These are phyloP conservation scores for Ceratobasidium sp. DNA, from an alignment of 1,284 basidiomycete species.

Conservation along the genomic window DNA sequence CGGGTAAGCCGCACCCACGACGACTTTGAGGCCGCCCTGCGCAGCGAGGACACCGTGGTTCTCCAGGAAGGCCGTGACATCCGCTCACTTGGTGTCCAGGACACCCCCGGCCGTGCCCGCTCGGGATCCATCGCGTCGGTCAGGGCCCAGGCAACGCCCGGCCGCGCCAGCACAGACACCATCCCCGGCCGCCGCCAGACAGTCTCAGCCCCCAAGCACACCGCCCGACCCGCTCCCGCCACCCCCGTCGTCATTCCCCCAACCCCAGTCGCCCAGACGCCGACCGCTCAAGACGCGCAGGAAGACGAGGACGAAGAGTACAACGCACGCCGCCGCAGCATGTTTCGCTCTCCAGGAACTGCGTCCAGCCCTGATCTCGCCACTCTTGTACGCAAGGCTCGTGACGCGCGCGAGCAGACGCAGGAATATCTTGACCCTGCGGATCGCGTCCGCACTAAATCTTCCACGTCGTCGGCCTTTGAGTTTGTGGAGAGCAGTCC, in stretches of 20 bases:
- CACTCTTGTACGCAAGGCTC: constrained; percentile 82
- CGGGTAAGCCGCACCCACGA: constrained; percentile 66
- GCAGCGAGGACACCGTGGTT: constrained; percentile 69
- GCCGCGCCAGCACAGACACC: constrained; percentile 58
- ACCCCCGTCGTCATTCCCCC: constrained; percentile 64
- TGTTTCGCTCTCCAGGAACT: constrained; percentile 87
- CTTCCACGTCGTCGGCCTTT: constrained; percentile 55
- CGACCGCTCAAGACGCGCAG: constrained; percentile 51
- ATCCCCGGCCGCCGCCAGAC: constrained; percentile 26
- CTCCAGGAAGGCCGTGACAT: constrained; percentile 76
- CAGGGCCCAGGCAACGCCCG: constrained; percentile 52
- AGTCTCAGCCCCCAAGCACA: constrained; percentile 23
- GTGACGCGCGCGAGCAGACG: constrained; percentile 63
- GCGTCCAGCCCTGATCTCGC: constrained; percentile 89
- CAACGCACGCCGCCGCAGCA: constrained; percentile 78
- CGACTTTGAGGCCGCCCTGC: constrained; percentile 80
- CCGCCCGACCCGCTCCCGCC: constrained; percentile 36
- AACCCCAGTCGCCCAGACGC: constrained; percentile 53
- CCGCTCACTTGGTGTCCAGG: constrained; percentile 67
- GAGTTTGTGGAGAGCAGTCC: constrained; percentile 32
- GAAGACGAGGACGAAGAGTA: constrained; percentile 64
- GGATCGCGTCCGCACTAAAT: constrained; percentile 55
- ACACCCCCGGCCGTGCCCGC: constrained; percentile 52
- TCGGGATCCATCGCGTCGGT: constrained; percentile 48
- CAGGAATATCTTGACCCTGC: constrained; percentile 38